phyloP scores from a whole-genome alignment of 2,329 filamentous ascomycete species.

The Pseudogymnoascus sp. region DNA sequence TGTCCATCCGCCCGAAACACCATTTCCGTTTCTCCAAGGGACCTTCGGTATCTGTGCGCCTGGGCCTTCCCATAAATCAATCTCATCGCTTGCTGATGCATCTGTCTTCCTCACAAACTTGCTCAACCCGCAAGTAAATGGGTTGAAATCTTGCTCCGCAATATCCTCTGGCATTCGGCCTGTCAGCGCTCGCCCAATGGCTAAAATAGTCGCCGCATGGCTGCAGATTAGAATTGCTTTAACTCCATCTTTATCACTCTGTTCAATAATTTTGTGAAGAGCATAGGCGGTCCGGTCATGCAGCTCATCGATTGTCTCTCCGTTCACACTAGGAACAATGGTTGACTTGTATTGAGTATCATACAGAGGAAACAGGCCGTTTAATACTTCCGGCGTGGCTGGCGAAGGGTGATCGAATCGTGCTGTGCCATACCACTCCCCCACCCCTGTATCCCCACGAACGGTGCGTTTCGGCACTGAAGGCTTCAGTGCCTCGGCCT shows the following conservation, averaged over 20 bases:
- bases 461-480: constrained; percentile 32
- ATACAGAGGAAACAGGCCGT: constrained; percentile 54
- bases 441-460: constrained; percentile 49
- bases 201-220: constrained; percentile 85
- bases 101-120: constrained; percentile 49
- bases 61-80: constrained; percentile 33
- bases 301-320: constrained; percentile 71
- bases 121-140: constrained; percentile 75
- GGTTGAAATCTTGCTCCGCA: constrained; percentile 70
- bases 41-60: constrained; percentile 31
- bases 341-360: constrained; percentile 52
- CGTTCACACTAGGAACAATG: constrained; percentile 61
- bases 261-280: constrained; percentile 60
- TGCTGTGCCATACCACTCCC: constrained; percentile 88
- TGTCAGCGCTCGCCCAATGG: constrained; percentile 73
- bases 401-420: constrained; percentile 79
- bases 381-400: constrained; percentile 54
- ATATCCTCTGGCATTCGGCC: constrained; percentile 64
- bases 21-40: constrained; percentile 49
- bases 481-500: constrained; percentile 28
- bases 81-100: constrained; percentile 27
- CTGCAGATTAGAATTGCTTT: constrained; percentile 72
- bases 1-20: constrained; percentile 70
- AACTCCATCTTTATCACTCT: constrained; percentile 61
- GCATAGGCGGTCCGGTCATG: constrained; percentile 71